phyloP scores from a whole-genome alignment of 1,284 basidiomycete genomes.

The Irpex sp. region DNA sequence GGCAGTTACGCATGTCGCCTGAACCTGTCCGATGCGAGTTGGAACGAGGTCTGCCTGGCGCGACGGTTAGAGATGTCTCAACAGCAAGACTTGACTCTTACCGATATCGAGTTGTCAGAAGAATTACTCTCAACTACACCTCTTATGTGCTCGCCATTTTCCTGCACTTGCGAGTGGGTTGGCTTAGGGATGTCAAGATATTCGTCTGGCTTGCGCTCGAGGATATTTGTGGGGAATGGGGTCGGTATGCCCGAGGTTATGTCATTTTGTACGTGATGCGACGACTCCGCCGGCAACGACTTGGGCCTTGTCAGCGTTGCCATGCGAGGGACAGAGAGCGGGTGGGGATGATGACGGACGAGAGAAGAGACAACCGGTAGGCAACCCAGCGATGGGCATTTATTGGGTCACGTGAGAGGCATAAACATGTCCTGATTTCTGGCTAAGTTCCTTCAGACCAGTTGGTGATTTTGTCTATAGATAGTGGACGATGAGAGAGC shows the following conservation, averaged over 20 bases:
- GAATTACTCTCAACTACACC: background rate
- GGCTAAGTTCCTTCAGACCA: too few relatives aligned
- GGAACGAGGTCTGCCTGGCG: constrained; percentile 58
- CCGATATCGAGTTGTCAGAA: background rate
- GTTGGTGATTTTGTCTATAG: too few relatives aligned
- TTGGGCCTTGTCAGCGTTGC: constrained; percentile 22
- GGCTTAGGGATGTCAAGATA: constrained; percentile 24
- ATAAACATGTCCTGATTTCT: too few relatives aligned
- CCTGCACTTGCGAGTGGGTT: constrained; percentile 24
- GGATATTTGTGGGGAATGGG: constrained; percentile 29
- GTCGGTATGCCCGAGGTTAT: constrained; percentile 27
- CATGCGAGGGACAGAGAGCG: constrained; percentile 17
- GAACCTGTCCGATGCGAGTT: constrained; percentile 59
- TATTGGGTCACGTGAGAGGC: too few relatives aligned
- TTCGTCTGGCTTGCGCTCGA: constrained; percentile 23
- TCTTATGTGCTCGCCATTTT: background rate
- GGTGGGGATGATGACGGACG: background rate
- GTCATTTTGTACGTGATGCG: constrained; percentile 7
- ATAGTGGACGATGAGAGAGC: too few relatives aligned
- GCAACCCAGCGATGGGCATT: too few relatives aligned
- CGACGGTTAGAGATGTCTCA: background rate
- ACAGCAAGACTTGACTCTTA: background rate
- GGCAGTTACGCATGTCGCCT: constrained; percentile 69
- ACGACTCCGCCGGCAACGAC: constrained; percentile 3
- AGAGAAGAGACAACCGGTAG: background rate